Base-by-base conservation (phyloP, 2,329 filamentous ascomycete species). In the Xylaria sp. region DNA sequence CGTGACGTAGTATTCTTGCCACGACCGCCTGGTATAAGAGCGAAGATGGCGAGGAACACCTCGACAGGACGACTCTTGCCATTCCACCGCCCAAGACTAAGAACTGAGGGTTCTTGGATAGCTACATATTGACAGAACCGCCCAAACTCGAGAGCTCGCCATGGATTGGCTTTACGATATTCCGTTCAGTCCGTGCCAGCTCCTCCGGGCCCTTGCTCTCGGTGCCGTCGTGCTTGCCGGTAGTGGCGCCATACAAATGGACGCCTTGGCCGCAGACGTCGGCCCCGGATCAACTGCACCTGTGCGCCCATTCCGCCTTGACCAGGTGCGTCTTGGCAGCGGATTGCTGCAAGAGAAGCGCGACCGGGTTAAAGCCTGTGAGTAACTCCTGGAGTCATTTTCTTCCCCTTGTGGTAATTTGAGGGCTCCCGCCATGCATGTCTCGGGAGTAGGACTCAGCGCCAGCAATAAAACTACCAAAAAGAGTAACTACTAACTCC, bases 321-420 rank as follows among this genome's bases (percentile, higher is more conserved):
- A 74, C 54, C 72, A 74, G 43, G 72, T 75, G 1, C 60, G 58
- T n/a, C 67, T 75, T 0, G 72, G 71, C 19, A 58, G 67, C 11
- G 73, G 73, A 9, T 40, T 75, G 31, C 55, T 75, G 38, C 72
- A 74, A 54, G 72, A 75, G 58, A 75, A 75, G 55, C 72, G 72
- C 35, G 73, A 74, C 48, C 59, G 68, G n/a, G 68, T 74, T 41
- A 74, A 75, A 47, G 51, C 55, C 1, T 75, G n/a, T n/a, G n/a
- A n/a, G n/a, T n/a, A n/a, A n/a, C n/a, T n/a, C n/a, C n/a, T n/a
- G n/a, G n/a, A n/a, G n/a, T n/a, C n/a, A n/a, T n/a, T n/a, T n/a
- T n/a, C n/a, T n/a, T n/a, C n/a, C n/a, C n/a, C n/a, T n/a, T n/a
- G n/a, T n/a, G n/a, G n/a, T n/a, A n/a, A n/a, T n/a, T n/a, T n/a